These are phyloP conservation scores for Aristolochia californica DNA, from an alignment of 164 flowering plant genomes.

Conservation along the genomic window DNA sequence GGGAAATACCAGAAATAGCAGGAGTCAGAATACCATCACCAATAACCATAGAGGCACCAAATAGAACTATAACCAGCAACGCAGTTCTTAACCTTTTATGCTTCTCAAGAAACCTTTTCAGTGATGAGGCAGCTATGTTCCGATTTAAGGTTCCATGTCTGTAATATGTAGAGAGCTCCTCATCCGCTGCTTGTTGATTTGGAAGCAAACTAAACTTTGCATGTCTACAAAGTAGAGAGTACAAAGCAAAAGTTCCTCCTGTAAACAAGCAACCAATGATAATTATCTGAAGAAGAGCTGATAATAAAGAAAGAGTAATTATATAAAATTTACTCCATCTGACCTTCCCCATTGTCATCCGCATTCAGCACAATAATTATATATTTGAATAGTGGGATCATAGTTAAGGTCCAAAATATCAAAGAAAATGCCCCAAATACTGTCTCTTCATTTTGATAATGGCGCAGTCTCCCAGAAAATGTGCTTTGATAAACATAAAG, in stretches of 20 bases:
- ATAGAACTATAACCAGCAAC: conserved; percentile 46
- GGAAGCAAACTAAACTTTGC: conserved; percentile 53
- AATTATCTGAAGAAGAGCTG: background rate
- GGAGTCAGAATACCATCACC: conserved; percentile 52
- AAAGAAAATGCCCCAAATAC: conserved; percentile 64
- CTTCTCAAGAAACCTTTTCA: conserved; percentile 41
- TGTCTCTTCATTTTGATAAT: conserved; percentile 40
- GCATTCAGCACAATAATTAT: conserved; percentile 45
- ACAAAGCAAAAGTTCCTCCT: conserved; percentile 73
- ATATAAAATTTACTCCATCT: background rate
- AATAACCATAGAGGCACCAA: conserved; percentile 52
- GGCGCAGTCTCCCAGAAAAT: conserved; percentile 34
- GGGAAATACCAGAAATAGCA: conserved; percentile 49
- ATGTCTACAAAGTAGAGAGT: conserved; percentile 57
- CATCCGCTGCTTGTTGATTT: conserved; percentile 64
- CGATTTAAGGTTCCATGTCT: conserved; percentile 16
- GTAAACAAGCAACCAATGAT: conserved; percentile 1
- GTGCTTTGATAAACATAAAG: conserved; percentile 57
- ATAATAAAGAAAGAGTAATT: background rate
- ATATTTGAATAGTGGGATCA: conserved; percentile 58
- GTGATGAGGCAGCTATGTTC: conserved; percentile 16
- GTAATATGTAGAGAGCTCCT: conserved; percentile 57
- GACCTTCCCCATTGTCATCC: conserved; percentile 80
- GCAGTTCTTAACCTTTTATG: conserved; percentile 35
- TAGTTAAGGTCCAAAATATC: conserved; percentile 67